Conservation (phyloP, 2,329 filamentous ascomycete species). For the Diplodia scrobiculata region DNA sequence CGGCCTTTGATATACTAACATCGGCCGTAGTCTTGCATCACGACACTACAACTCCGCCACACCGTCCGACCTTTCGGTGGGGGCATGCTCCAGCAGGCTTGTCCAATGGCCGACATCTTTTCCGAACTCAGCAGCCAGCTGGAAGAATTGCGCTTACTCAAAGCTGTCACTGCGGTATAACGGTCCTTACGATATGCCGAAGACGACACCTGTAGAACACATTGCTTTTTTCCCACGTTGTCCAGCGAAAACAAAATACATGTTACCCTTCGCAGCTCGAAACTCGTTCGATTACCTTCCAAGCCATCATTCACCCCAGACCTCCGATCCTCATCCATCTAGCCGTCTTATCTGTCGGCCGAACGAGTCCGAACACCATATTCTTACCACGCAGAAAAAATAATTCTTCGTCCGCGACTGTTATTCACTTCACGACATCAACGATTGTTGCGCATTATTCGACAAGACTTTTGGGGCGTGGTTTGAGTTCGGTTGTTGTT, state of each 20-base stretch:
- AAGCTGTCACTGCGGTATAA: conserved; percentile 36
- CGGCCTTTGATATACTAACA: conserved; percentile 34
- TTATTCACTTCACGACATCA: conserved; percentile 25
- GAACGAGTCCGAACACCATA: conserved; percentile 5
- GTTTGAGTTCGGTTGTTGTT: not conserved
- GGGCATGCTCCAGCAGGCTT: conserved; percentile 70
- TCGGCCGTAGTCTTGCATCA: conserved; percentile 70
- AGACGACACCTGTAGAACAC: conserved; percentile 13
- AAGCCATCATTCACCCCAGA: not conserved
- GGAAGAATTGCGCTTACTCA: conserved; percentile 65
- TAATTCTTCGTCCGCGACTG: conserved; percentile 2
- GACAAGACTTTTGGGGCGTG: not conserved
- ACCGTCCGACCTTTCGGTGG: conserved; percentile 71
- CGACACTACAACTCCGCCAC: conserved; percentile 76
- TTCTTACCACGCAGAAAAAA: conserved; percentile 11
- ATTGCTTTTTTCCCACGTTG: not conserved
- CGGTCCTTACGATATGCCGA: not conserved
- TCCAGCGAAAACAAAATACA: conserved; percentile 22
- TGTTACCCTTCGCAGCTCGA: not conserved
- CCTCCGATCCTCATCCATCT: not conserved
- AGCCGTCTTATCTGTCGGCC: not conserved
- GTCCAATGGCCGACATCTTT: conserved; percentile 74
- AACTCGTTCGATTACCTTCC: not conserved
- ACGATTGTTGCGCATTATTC: conserved; percentile 22
- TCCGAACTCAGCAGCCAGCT: conserved; percentile 63